phyloP scores from a whole-genome alignment of 306 rosid genomes.

The Castanopsis chinensis region DNA sequence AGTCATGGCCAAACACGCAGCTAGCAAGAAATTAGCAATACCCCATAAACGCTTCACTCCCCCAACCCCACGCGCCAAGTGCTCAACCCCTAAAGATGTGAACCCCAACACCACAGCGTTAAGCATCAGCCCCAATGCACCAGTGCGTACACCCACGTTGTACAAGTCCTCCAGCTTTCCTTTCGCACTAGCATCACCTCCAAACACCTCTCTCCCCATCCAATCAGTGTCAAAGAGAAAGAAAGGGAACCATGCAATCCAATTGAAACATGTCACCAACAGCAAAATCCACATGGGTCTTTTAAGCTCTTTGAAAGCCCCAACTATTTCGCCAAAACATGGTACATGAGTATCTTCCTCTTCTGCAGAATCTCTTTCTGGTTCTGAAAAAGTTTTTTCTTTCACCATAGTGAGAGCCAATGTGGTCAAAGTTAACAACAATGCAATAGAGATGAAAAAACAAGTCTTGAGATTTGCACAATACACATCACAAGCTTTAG shows the following conservation, averaged over 20 bases:
- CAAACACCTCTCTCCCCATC: conserved; percentile 92
- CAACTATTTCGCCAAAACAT: conserved; percentile 47
- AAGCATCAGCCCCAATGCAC: conserved; percentile 75
- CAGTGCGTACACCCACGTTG: conserved; percentile 62
- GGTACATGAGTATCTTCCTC: conserved; percentile 9
- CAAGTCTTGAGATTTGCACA: conserved; percentile 84
- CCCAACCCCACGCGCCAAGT: conserved; percentile 49
- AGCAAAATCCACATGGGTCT: conserved; percentile 74
- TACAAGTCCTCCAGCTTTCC: conserved; percentile 15
- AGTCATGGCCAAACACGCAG: conserved; percentile 43
- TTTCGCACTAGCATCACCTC: conserved; percentile 41
- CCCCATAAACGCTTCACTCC: conserved; percentile 83
- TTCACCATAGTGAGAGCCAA: conserved; percentile 42
- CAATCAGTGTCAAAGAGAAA: conserved; percentile 85
- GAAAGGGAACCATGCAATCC: conserved; percentile 95
- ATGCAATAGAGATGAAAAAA: conserved; percentile 61
- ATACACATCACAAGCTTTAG: conserved; percentile 67
- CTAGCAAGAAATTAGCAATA: conserved; percentile 63
- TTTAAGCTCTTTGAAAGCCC: conserved; percentile 52
- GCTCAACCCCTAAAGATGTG: conserved; percentile 52
- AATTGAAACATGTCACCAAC: conserved; percentile 76
- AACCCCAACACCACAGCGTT: conserved; percentile 67
- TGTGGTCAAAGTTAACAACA: conserved; percentile 30
- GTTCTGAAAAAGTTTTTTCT: conserved; percentile 17
- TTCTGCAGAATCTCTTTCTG: too few species aligned